phyloP scores from a whole-genome alignment of 2,329 filamentous ascomycete species.

The Stemphylium vesicarium region DNA sequence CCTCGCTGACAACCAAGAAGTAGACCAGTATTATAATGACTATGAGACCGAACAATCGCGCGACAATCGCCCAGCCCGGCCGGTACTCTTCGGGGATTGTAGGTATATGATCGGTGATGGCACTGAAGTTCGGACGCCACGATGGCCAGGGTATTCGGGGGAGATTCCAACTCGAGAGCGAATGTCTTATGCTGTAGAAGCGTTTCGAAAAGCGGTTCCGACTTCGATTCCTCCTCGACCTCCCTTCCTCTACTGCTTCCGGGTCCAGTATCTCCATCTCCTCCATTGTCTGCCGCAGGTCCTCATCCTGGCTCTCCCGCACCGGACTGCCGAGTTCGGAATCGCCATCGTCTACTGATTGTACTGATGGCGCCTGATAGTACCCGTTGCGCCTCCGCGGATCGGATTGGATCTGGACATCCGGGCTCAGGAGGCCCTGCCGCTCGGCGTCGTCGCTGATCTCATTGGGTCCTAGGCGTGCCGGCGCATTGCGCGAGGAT shows the following conservation, averaged over 20 bases:
- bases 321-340: conserved; percentile 59
- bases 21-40: conserved; percentile 81
- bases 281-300: conserved; percentile 79
- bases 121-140: conserved; percentile 31
- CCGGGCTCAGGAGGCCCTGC: conserved; percentile 73
- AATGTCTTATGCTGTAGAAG: conserved; percentile 62
- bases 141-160: conserved; percentile 48
- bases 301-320: conserved; percentile 59
- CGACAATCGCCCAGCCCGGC: conserved; percentile 70
- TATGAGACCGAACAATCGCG: conserved; percentile 75
- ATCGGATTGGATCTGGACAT: conserved; percentile 39
- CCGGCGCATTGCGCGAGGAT: conserved; percentile 60
- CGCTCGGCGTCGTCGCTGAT: conserved; percentile 75
- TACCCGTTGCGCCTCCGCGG: conserved; percentile 48
- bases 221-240: conserved; percentile 33
- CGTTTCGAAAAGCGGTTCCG: conserved; percentile 60
- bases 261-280: conserved; percentile 62
- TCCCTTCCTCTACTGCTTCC: conserved; percentile 40
- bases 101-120: conserved; percentile 47
- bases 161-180: conserved; percentile 63
- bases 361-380: conserved; percentile 82
- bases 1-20: conserved; percentile 81
- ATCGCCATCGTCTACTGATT: conserved; percentile 72
- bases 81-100: conserved; percentile 56
- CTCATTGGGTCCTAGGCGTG: conserved; percentile 62